Conservation (phyloP, 2,329 filamentous ascomycete species). For the Paraphaeosphaeria sporulosa region DNA sequence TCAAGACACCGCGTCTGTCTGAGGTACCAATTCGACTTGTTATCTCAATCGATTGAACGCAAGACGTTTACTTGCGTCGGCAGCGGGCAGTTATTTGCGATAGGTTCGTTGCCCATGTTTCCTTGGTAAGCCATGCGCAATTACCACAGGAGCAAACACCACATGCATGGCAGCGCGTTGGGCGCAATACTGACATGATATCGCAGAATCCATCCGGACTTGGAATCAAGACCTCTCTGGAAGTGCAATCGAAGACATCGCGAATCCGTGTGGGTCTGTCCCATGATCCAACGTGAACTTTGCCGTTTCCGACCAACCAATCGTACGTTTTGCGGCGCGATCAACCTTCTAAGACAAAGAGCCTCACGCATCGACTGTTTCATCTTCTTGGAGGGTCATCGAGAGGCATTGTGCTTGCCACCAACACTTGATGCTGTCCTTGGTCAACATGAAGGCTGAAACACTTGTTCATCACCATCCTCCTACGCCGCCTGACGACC, state of each 20-base stretch:
- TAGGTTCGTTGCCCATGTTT: slow-evolving; percentile 41
- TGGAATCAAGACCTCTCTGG: slow-evolving; percentile 23
- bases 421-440: background rate
- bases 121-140: slow-evolving; percentile 40
- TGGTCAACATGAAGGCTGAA: slow-evolving; percentile 42
- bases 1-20: slow-evolving; percentile 41
- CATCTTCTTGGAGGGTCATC: background rate
- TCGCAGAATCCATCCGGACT: slow-evolving; percentile 27
- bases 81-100: slow-evolving; percentile 45
- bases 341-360: background rate
- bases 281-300: background rate
- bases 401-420: background rate
- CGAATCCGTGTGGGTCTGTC: background rate
- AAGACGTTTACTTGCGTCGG: slow-evolving; percentile 31
- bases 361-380: background rate
- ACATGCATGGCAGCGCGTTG: slow-evolving; percentile 26
- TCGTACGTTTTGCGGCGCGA: slow-evolving; percentile 16
- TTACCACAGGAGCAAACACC: slow-evolving; percentile 44
- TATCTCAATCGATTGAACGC: slow-evolving; percentile 38
- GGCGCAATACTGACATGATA: slow-evolving; percentile 34
- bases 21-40: slow-evolving; percentile 25
- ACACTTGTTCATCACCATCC: slow-evolving; percentile 46
- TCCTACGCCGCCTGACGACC: slow-evolving; percentile 42
- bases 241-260: slow-evolving; percentile 22
- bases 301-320: background rate